These are phyloP conservation scores for Diaporthe helianthi DNA, from an alignment of 2,329 filamentous ascomycete species.

Conservation along the genomic window DNA sequence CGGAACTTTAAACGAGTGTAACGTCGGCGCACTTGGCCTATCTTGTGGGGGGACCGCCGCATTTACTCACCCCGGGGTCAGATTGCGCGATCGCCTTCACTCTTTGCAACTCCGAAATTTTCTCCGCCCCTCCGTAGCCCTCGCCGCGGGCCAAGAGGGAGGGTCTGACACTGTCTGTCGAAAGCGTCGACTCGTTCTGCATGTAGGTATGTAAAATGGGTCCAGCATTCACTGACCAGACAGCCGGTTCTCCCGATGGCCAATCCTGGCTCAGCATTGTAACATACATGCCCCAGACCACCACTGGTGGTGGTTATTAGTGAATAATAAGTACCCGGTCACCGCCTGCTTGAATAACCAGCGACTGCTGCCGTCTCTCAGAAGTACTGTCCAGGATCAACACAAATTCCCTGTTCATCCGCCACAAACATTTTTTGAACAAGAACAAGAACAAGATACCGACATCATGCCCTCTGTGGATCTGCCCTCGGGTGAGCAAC, in stretches of 20 bases:
- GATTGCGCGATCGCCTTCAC: conserved; percentile 32
- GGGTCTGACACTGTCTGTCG: no score
- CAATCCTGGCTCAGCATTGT: not conserved
- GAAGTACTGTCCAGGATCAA: not conserved
- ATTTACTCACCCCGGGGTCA: conserved; percentile 33
- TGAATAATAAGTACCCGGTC: conserved; percentile 11
- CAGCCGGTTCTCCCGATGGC: conserved; percentile 12
- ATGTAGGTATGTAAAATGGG: not conserved
- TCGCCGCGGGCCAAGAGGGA: not conserved
- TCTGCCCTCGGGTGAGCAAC: conserved; percentile 26
- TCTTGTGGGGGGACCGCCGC: conserved; percentile 31
- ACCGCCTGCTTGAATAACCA: not conserved
- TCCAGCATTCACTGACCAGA: not conserved
- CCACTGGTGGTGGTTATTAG: not conserved
- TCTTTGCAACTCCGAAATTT: conserved; percentile 37
- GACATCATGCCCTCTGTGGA: conserved; percentile 47
- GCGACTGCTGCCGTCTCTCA: not conserved
- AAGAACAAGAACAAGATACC: no score
- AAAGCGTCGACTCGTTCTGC: conserved; percentile 1
- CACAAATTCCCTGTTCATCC: not conserved
- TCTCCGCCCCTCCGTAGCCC: conserved; percentile 39
- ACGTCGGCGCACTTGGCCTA: conserved; percentile 39
- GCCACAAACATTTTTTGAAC: no score
- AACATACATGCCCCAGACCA: conserved; percentile 4
- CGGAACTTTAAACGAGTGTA: conserved; percentile 15